Evolutionary conservation across 176 grass and related monocot genomes (phyloP).

Genomic region (Olyra latifolia): DNA sequence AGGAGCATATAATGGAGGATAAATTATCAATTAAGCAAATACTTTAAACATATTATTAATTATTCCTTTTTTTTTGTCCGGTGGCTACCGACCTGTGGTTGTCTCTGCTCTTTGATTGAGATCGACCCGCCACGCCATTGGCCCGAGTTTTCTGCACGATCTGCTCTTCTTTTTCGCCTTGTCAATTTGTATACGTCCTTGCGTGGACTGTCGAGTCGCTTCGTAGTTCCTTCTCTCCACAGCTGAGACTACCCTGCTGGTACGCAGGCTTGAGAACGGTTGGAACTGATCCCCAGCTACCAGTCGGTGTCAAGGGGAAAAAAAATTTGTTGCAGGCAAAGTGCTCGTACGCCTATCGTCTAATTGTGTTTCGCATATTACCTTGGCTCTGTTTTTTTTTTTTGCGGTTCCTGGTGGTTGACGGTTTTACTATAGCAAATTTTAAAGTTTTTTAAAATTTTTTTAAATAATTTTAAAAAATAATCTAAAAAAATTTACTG

Average conservation of each 20-base stretch:
- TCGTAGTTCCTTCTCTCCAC: neutral
- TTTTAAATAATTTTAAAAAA: too few species aligned
- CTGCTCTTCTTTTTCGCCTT: neutral
- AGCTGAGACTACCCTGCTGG: neutral
- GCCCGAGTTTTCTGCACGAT: neutral
- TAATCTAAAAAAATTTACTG: too few species aligned
- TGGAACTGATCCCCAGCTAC: neutral
- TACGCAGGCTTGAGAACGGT: neutral
- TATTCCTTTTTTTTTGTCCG: too few species aligned
- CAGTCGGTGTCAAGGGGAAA: neutral
- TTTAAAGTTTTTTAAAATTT: too few species aligned
- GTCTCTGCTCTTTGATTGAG: neutral
- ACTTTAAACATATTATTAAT: too few species aligned
- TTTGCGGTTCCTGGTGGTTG: too few species aligned
- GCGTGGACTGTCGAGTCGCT: too few species aligned
- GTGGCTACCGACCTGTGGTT: conserved; percentile 17
- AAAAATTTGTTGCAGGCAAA: neutral
- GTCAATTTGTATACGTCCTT: neutral
- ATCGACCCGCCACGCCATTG: neutral
- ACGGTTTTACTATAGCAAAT: too few species aligned
- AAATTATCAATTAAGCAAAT: too few species aligned
- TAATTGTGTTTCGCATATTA: neutral
- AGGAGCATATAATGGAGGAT: too few species aligned
- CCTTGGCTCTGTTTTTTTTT: too few species aligned
- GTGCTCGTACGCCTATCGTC: neutral